Evolutionary conservation across 495 filamentous ascomycete species (phyloP).

Genomic region (Aspergillus biplanus): DNA sequence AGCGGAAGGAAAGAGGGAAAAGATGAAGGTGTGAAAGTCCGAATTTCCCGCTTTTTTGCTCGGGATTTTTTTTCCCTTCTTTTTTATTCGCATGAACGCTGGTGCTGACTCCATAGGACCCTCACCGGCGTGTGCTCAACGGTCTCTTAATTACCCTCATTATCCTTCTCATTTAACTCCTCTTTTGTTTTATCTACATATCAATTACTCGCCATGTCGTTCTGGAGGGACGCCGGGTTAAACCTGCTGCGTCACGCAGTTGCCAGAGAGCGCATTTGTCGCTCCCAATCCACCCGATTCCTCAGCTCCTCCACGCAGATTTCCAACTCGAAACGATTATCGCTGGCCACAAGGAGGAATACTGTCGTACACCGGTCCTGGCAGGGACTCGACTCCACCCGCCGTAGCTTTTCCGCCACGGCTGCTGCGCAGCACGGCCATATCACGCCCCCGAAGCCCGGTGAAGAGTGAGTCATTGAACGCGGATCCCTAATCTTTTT

Average conservation of each 20-base stretch:
- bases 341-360: conserved; percentile 7
- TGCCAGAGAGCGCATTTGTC: conserved; percentile 33
- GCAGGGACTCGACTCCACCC: conserved; percentile 34
- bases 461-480: conserved; percentile 79
- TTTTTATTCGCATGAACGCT: conserved; percentile 4
- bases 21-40: conserved; percentile 20
- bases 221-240: conserved; percentile 42
- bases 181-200: conserved; percentile 10
- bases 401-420: conserved; percentile 69
- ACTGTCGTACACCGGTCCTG: conserved; percentile 23
- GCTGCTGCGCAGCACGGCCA: conserved; percentile 70
- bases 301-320: conserved; percentile 34
- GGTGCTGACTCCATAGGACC: not conserved
- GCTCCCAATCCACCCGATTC: conserved; percentile 39
- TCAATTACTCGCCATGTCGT: conserved; percentile 33
- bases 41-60: conserved; percentile 31
- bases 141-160: too few species aligned
- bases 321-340: conserved; percentile 21
- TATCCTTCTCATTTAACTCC: conserved; percentile 5
- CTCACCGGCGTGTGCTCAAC: not conserved
- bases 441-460: conserved; percentile 79
- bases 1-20: conserved; percentile 7
- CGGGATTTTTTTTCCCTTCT: conserved; percentile 26
- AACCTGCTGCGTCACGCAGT: conserved; percentile 41
- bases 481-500: not conserved